These are phyloP conservation scores for Salinomyces thailandicus DNA, from an alignment of 2,329 filamentous ascomycete genomes.

Conservation along the genomic window DNA sequence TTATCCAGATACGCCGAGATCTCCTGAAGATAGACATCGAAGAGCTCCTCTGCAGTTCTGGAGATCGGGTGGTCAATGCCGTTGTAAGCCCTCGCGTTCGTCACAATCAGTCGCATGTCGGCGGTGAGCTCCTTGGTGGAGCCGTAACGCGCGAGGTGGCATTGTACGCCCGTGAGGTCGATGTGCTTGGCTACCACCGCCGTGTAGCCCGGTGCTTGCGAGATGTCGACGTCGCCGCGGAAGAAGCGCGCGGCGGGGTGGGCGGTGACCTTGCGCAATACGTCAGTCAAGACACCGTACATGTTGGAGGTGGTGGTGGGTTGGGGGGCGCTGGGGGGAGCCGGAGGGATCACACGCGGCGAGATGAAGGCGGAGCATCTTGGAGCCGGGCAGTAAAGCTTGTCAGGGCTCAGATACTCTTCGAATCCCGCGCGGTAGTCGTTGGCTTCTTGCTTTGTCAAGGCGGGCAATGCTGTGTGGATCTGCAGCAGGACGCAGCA, in stretches of 20 bases:
- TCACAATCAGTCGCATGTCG: constrained; percentile 8
- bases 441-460: constrained; percentile 28
- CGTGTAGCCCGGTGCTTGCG: constrained; percentile 3
- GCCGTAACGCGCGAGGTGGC: constrained; percentile 6
- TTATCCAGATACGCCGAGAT: constrained; percentile 3
- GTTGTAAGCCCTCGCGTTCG: constrained; percentile 7
- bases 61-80: constrained; percentile 9
- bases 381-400: constrained; percentile 40
- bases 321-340: background rate
- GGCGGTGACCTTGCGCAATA: constrained; percentile 7
- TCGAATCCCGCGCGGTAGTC: constrained; percentile 37
- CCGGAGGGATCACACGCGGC: constrained; percentile 19
- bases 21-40: constrained; percentile 4
- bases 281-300: constrained; percentile 2
- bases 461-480: constrained; percentile 27
- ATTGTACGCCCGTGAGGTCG: constrained; percentile 7
- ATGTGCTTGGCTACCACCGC: constrained; percentile 5
- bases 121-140: constrained; percentile 5
- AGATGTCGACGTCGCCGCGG: constrained; percentile 6
- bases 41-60: constrained; percentile 7
- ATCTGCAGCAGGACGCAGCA: constrained; percentile 38
- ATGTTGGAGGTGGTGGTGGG: constrained; percentile 1
- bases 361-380: constrained; percentile 41
- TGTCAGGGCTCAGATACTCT: constrained; percentile 36
- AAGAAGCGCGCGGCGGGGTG: constrained; percentile 12